Base-by-base conservation (phyloP, 495 filamentous ascomycete genomes). In the Recurvomyces mirabilis region DNA sequence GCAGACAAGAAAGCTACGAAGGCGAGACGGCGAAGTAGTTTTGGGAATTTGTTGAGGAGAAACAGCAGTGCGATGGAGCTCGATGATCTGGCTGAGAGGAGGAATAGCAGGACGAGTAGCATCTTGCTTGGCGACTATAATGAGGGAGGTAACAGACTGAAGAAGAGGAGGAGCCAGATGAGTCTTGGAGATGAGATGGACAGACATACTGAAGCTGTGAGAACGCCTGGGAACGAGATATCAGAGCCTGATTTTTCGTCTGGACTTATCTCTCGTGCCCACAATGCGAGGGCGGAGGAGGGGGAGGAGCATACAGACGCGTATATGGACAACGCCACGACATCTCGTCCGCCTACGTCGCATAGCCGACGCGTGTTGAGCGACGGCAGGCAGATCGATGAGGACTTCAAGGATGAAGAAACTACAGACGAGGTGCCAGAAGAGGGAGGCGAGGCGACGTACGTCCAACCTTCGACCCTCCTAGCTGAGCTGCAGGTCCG, bases 401-500 rank as follows among this genome's bases (percentile, higher is more conserved):
- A 60, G 5, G 72, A 70, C 56, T 60, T 14, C 56, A 56, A 52
- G 21, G 54, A 58, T 19, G 58, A 52, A 14, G 53, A 54, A 24
- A 48, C 33, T 0, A 52, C 56, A 28, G 38, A 48, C 21, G 60
- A 63, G 15, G 51, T 41, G 1, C n/a, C n/a, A n/a, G n/a, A n/a
- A n/a, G 53, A 61, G 34, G 22, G 42, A 19, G 55, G 53, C 15
- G 70, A 69, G 21, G 58, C 54, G 26, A 47, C 65, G 0, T 86
- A 76, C 31, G 84, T 82, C 0, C 72, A 77, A 15, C 91, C 91
- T 4, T 93, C 83, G 3, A 98, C 91, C 1, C 71, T 98, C 0
- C 73, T 98, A 17, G 93, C 93, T 2, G 91, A 98, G 58, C 68
- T 98, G 14, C 83, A 94, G 60, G 65, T 91, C 36, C 78, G 91